Conservation (phyloP, 1,139 yeast genomes). For the Yamadazyma dendronema region DNA sequence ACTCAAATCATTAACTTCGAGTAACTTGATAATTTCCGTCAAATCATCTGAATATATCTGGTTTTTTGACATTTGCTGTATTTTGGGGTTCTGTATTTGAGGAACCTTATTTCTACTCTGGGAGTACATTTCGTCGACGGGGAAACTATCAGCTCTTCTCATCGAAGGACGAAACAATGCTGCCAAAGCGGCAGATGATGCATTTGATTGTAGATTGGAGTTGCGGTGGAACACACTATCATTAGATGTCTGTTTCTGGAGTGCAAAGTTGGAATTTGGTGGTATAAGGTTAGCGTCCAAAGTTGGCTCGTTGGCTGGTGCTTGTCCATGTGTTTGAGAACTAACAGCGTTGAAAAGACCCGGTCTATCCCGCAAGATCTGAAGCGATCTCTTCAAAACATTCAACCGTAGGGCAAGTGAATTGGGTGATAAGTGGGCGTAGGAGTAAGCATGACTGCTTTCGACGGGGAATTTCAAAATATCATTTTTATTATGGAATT, state of each 20-base stretch:
- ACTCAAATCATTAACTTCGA: constrained; percentile 36
- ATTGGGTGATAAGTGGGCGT: constrained; percentile 78
- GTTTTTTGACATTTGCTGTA: constrained; percentile 4
- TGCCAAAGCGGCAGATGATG: constrained; percentile 63
- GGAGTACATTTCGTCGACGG: constrained; percentile 25
- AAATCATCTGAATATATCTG: constrained; percentile 29
- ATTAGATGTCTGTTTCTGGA: constrained; percentile 4
- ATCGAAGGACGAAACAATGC: constrained; percentile 51
- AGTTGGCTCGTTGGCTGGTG: background rate
- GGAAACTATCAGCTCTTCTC: constrained; percentile 37
- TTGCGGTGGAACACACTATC: constrained; percentile 3
- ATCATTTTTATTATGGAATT: constrained; percentile 17
- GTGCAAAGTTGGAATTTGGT: background rate
- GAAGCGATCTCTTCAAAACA: constrained; percentile 72
- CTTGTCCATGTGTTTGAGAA: background rate
- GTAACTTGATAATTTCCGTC: constrained; percentile 41
- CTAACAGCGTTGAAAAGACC: constrained; percentile 36
- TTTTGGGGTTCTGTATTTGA: constrained; percentile 3
- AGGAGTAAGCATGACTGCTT: constrained; percentile 82
- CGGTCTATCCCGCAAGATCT: constrained; percentile 66
- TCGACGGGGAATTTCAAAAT: constrained; percentile 63
- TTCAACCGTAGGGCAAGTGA: constrained; percentile 74
- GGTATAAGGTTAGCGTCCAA: background rate
- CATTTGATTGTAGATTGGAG: constrained; percentile 41
- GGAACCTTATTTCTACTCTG: constrained; percentile 3